These are phyloP conservation scores for Yamadazyma triangularis DNA, from an alignment of 1,139 yeast species.

Conservation along the genomic window DNA sequence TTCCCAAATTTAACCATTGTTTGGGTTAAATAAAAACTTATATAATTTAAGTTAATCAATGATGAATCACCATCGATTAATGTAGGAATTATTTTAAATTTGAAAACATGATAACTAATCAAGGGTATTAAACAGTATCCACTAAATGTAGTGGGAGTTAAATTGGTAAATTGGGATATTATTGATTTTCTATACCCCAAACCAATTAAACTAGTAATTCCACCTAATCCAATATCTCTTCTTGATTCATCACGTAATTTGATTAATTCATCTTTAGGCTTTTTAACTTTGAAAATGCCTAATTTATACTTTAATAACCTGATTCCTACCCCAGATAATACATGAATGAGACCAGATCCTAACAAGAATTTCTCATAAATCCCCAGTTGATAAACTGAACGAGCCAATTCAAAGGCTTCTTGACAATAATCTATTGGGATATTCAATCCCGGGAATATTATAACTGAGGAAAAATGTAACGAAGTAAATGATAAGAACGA, in stretches of 20 bases:
- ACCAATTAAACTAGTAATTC: constrained; percentile 50
- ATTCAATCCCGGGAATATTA: constrained; percentile 46
- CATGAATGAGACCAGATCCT: constrained; percentile 48
- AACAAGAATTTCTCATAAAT: constrained; percentile 48
- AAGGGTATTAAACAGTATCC: constrained; percentile 54
- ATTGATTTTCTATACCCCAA: constrained; percentile 48
- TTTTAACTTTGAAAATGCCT: constrained; percentile 4
- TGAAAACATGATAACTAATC: constrained; percentile 42
- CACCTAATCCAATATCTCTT: constrained; percentile 56
- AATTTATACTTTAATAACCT: constrained; percentile 28
- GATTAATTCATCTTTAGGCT: constrained; percentile 1
- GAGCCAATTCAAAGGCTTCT: constrained; percentile 55
- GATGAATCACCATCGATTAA: constrained; percentile 63
- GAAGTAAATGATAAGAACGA: constrained; percentile 55
- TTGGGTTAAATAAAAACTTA: constrained; percentile 38
- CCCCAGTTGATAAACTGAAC: constrained; percentile 54
- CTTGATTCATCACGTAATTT: constrained; percentile 3
- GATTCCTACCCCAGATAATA: constrained; percentile 49
- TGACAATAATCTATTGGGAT: constrained; percentile 44
- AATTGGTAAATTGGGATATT: constrained; percentile 26
- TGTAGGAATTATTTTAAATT: constrained; percentile 48
- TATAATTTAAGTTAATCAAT: constrained; percentile 49
- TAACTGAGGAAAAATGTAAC: constrained; percentile 55
- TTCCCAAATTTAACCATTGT: constrained; percentile 17
- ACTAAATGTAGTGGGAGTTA: constrained; percentile 51